Base-by-base conservation (phyloP, 2,329 filamentous ascomycete species). In the Cryphonectria nitschkei region DNA sequence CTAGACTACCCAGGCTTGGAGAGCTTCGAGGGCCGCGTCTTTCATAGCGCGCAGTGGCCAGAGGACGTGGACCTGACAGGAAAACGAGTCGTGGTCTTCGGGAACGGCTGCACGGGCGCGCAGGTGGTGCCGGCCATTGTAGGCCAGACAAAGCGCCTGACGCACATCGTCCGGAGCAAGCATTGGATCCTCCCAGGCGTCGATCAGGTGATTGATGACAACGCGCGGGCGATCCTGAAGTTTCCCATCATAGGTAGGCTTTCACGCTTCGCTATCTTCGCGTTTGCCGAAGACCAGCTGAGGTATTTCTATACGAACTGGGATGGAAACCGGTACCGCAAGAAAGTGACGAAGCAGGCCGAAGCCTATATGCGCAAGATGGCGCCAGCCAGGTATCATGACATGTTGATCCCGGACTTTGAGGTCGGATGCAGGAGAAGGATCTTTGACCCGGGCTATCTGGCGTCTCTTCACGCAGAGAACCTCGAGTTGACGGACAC, bases 361-460 rank as follows among this genome's bases (percentile, higher is more conserved):
- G 84, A 86, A 71, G 78, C n/a, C 14, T 82, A 79, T 75, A 76
- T 84, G 82, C 75, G 82, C 70, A 75, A 77, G 5, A 80, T 77
- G 1, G 86, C 86, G 0, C 90, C 90, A 0, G 80, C 84, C 65
- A 86, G 89, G 77, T 92, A 91, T 71, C 86, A 88, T 73, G 85
- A 89, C 41, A 82, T 89, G 8, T 77, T 92, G 50, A 88, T 88
- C 0, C 90, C 90, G 0, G 84, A 91, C 65, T 92, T 89, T 70
- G 83, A 85, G 61, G 78, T 90, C 19, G 88, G 89, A 1, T 91
- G 89, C 79, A 92, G 91, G 79, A 81, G 90, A n/a, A 83, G 88
- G 19, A 86, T 92, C 68, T 86, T 86, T 68, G 88, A 91, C 71
- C 82, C 84, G 2, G 82, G 81, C 1, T 92, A 90, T 81, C 82